A percentile compares a stretch with the other conserved stretches of the same genome.
Evolutionary conservation across 305 asterid species (phyloP).

Genomic region (Solanum hybrid): DNA sequence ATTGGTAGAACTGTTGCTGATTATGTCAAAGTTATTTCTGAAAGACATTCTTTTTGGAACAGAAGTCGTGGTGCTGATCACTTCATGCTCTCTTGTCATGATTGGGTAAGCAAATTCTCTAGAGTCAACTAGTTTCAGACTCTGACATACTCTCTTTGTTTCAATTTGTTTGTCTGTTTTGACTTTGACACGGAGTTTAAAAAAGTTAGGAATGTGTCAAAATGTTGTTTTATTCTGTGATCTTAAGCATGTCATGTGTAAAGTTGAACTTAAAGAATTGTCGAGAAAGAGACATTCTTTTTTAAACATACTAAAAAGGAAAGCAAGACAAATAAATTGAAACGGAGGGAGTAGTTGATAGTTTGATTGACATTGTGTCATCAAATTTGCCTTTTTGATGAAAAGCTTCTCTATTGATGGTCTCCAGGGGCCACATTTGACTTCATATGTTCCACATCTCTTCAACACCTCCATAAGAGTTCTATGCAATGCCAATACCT

Average conservation of each 20-base stretch:
- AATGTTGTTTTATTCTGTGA: background rate
- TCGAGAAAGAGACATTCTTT: background rate
- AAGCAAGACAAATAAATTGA: background rate
- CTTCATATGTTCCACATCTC: slow-evolving; percentile 42
- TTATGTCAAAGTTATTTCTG: slow-evolving; percentile 42
- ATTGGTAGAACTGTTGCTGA: slow-evolving; percentile 49
- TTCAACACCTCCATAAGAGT: slow-evolving; percentile 74
- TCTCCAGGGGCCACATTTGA: slow-evolving; percentile 52
- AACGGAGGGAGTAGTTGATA: background rate
- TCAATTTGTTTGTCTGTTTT: background rate
- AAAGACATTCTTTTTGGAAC: slow-evolving; percentile 61
- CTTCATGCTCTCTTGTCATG: slow-evolving; percentile 84
- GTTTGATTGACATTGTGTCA: background rate
- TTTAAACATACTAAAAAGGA: background rate
- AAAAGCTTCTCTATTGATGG: background rate
- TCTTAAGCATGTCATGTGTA: background rate
- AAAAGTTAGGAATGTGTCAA: background rate
- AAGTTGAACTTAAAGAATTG: background rate
- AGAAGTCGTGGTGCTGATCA: slow-evolving; percentile 63
- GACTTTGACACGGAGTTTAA: background rate
- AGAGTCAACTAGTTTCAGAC: background rate
- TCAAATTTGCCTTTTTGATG: background rate
- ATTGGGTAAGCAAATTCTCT: slow-evolving; percentile 42
- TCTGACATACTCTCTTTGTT: background rate
- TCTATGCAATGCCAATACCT: slow-evolving; percentile 70